Conservation (phyloP, 768 basidiomycete species). For the Steccherinum ochraceum region DNA sequence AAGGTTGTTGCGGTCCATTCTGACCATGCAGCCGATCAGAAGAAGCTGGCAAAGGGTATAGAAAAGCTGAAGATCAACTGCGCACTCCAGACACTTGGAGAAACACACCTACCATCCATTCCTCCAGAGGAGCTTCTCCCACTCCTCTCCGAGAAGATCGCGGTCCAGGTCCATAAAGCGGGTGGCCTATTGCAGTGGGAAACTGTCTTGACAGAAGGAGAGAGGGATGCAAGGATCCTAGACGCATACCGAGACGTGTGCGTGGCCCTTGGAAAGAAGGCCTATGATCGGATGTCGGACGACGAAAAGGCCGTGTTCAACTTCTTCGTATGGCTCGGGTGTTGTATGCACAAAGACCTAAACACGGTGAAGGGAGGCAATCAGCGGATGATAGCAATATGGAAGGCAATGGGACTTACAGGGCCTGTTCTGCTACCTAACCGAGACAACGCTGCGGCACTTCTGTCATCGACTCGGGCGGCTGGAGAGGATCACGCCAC, state of each 20-base stretch:
- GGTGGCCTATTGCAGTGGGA: background rate
- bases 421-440: conserved; percentile 25
- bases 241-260: conserved; percentile 14
- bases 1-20: conserved; percentile 17
- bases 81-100: background rate
- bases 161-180: background rate
- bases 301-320: conserved; percentile 11
- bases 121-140: background rate
- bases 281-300: conserved; percentile 10
- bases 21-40: conserved; percentile 27
- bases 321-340: conserved; percentile 31
- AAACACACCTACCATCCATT: background rate
- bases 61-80: conserved; percentile 5
- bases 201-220: background rate
- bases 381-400: conserved; percentile 22
- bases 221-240: conserved; percentile 14
- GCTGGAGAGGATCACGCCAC: conserved; percentile 8
- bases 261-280: conserved; percentile 11
- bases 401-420: conserved; percentile 13
- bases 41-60: conserved; percentile 15
- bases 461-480: conserved; percentile 2
- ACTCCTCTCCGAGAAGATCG: background rate
- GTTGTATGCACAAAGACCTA: conserved; percentile 34
- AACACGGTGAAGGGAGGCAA: conserved; percentile 28
- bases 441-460: conserved; percentile 22